A percentile compares a stretch with the other conserved stretches of the same genome.
Conservation (phyloP, 2,329 filamentous ascomycete species). For the Stagonosporopsis chrysanthemi region DNA sequence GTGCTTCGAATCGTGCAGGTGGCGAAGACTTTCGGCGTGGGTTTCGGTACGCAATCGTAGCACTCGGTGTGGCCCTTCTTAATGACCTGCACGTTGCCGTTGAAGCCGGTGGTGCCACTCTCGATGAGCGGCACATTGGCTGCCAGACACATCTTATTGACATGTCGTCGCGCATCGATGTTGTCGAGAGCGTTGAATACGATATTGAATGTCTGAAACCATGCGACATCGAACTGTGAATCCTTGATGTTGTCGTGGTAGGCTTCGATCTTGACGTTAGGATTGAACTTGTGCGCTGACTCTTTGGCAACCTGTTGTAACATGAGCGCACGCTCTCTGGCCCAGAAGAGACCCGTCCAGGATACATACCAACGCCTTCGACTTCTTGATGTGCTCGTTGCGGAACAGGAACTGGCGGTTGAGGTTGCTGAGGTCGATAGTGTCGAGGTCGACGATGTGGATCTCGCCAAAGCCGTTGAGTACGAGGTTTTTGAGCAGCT, state of each 20-base stretch:
- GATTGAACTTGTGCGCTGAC: slow-evolving; percentile 88
- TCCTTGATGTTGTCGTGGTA: slow-evolving; percentile 98
- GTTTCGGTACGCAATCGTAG: slow-evolving; percentile 93
- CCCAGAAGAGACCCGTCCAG: neutral
- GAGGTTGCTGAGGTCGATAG: slow-evolving; percentile 95
- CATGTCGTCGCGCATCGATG: slow-evolving; percentile 88
- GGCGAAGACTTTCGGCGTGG: slow-evolving; percentile 89
- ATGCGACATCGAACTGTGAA: slow-evolving; percentile 80
- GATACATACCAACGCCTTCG: slow-evolving; percentile 80
- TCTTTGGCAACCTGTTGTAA: slow-evolving; percentile 81
- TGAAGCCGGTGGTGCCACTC: slow-evolving; percentile 97
- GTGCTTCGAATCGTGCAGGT: slow-evolving; percentile 98
- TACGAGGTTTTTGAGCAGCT: slow-evolving; percentile 95
- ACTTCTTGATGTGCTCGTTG: slow-evolving; percentile 96
- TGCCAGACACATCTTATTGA: slow-evolving; percentile 96
- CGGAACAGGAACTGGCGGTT: slow-evolving; percentile 98
- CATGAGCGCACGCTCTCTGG: slow-evolving; percentile 28
- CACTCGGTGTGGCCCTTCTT: slow-evolving; percentile 91
- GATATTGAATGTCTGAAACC: slow-evolving; percentile 82
- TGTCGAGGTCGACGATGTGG: slow-evolving; percentile 95
- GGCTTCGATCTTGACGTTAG: slow-evolving; percentile 82
- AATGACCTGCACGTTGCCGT: slow-evolving; percentile 96
- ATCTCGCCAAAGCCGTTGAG: slow-evolving; percentile 91
- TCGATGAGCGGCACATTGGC: slow-evolving; percentile 91
- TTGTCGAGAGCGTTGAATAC: slow-evolving; percentile 99